Percentiles rank a stretch among this genome's conserved stretches.
phyloP scores from a whole-genome alignment of 257 asterid genomes.

The Knoxia roxburghii region DNA sequence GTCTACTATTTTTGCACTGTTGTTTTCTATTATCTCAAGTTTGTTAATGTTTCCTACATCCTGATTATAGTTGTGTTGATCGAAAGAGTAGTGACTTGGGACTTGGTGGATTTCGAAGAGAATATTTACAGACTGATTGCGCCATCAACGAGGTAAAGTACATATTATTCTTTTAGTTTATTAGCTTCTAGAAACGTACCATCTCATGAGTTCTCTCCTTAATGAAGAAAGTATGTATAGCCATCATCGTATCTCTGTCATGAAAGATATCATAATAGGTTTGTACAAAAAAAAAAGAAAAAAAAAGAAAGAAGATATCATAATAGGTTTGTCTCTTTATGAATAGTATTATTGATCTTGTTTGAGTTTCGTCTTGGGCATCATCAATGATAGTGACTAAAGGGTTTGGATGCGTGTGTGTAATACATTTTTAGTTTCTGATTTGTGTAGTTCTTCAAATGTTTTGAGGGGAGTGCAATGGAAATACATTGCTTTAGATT shows the following conservation, averaged over 20 bases:
- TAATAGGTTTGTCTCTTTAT: no score
- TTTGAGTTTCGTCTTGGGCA: neutral
- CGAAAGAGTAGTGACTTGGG: slow-evolving; percentile 96
- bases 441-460: neutral
- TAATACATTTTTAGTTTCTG: neutral
- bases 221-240: neutral
- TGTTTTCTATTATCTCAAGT: slow-evolving; percentile 3
- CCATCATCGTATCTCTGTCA: neutral
- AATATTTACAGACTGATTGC: slow-evolving; percentile 90
- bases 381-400: neutral
- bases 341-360: neutral
- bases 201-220: neutral
- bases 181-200: neutral
- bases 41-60: slow-evolving; percentile 10
- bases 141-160: slow-evolving; percentile 64
- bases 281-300: no score
- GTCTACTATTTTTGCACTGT: neutral
- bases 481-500: neutral
- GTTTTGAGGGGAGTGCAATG: neutral
- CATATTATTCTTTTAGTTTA: neutral
- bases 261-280: neutral
- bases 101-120: slow-evolving; percentile 81
- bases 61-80: slow-evolving; percentile 65
- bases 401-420: neutral
- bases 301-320: no score